Evolutionary conservation across 352 stramenopile genomes (phyloP).

Genomic region (Pythium monospermum): DNA sequence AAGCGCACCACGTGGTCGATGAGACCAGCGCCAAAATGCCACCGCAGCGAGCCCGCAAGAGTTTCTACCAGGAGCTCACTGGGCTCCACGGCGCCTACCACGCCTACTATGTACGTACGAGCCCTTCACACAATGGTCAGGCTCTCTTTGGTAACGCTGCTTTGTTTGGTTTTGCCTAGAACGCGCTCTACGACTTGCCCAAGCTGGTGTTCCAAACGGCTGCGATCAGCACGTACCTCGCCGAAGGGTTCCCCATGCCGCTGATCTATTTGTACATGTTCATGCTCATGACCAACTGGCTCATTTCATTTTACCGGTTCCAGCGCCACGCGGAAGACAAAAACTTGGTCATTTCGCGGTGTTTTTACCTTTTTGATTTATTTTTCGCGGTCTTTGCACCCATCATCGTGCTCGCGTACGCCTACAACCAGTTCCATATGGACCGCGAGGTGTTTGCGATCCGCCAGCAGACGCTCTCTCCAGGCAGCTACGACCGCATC

Average conservation of each 20-base stretch:
- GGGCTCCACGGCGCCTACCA: no score
- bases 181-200: constrained; percentile 1
- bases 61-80: no score
- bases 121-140: no score
- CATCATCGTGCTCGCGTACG: constrained; percentile 35
- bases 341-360: not conserved
- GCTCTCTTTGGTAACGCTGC: no score
- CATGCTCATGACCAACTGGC: constrained; percentile 4
- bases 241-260: constrained; percentile 2
- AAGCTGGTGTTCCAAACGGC: constrained; percentile 10
- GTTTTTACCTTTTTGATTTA: constrained; percentile 37
- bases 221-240: constrained; percentile 1
- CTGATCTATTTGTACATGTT: not conserved
- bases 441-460: constrained; percentile 32
- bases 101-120: no score
- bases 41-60: no score
- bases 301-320: constrained; percentile 3
- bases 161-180: constrained; percentile 8
- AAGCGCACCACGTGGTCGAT: no score
- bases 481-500: constrained; percentile 30
- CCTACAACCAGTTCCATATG: constrained; percentile 38
- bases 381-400: constrained; percentile 61
- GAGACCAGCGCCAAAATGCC: no score
- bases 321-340: not conserved
- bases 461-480: constrained; percentile 24